A percentile compares a stretch with the other conserved stretches of the same genome.
These are phyloP conservation scores for Croton setiger DNA, from an alignment of 441 rosid species.

Conservation along the genomic window DNA sequence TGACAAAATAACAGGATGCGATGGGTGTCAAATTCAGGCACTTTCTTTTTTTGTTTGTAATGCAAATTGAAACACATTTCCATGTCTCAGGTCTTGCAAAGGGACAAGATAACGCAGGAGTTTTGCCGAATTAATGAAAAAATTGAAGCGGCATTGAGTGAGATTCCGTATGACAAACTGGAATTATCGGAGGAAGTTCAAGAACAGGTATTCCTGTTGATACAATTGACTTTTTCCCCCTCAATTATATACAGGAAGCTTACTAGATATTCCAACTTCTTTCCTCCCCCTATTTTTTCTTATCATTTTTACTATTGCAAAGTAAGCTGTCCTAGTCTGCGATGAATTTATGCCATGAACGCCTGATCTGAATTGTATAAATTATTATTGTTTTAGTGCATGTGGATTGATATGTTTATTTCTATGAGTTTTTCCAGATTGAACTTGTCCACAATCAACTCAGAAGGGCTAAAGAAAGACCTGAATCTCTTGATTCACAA, in stretches of 20 bases:
- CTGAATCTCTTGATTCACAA: conserved; percentile 55
- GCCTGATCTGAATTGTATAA: too few species aligned
- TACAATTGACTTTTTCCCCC: neutral
- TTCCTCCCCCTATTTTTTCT: too few species aligned
- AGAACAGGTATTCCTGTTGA: conserved; percentile 63
- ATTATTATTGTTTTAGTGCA: neutral
- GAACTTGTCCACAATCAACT: conserved; percentile 87
- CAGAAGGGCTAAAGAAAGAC: conserved; percentile 68
- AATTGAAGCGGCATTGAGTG: conserved; percentile 67
- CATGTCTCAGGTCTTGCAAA: conserved; percentile 50
- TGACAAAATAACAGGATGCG: neutral
- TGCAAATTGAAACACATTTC: conserved; percentile 6
- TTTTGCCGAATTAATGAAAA: conserved; percentile 51
- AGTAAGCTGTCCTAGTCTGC: neutral
- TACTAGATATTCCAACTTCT: too few species aligned
- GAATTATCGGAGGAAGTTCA: conserved; percentile 73
- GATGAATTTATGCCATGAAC: neutral
- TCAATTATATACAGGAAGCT: too few species aligned
- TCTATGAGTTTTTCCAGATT: conserved; percentile 37
- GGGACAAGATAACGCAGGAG: conserved; percentile 38
- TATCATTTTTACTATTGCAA: neutral
- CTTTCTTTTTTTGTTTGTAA: neutral
- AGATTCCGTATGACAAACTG: conserved; percentile 54
- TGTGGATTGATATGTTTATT: conserved; percentile 7
- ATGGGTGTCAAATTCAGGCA: neutral